Conservation (phyloP, 2,329 filamentous ascomycete genomes). For the Plenodomus biglobosus region DNA sequence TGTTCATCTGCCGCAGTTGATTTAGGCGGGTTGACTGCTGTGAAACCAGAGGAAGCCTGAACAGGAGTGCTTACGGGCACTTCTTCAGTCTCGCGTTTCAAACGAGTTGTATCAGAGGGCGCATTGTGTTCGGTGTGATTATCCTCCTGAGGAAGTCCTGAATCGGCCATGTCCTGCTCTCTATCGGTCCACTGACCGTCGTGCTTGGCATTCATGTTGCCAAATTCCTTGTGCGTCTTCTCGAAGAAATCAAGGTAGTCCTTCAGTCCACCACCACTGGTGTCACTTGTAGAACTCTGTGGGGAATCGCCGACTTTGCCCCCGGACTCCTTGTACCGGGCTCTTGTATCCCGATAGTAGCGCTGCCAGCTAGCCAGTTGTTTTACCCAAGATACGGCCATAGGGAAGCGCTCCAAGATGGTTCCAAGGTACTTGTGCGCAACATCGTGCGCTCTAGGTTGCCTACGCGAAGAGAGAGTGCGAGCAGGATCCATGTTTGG, state of each 20-base stretch:
- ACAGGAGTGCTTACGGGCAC: background rate
- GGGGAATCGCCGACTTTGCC: slow-evolving; percentile 20
- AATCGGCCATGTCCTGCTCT: slow-evolving; percentile 13
- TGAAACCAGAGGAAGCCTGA: slow-evolving; percentile 7
- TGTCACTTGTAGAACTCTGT: slow-evolving; percentile 19
- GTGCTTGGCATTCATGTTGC: slow-evolving; percentile 11
- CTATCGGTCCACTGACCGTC: slow-evolving; percentile 8
- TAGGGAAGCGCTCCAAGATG: slow-evolving; percentile 18
- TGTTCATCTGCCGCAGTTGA: no score
- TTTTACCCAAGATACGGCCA: slow-evolving; percentile 15
- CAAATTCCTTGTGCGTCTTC: slow-evolving; percentile 23
- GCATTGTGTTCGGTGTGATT: slow-evolving; percentile 12
- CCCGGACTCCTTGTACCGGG: slow-evolving; percentile 15
- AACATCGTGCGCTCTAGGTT: slow-evolving; percentile 20
- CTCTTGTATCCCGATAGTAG: slow-evolving; percentile 13
- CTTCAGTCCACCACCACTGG: slow-evolving; percentile 19
- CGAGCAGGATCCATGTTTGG: slow-evolving; percentile 65
- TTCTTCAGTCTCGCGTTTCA: slow-evolving; percentile 9
- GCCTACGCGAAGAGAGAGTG: slow-evolving; percentile 48
- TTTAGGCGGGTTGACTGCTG: slow-evolving; percentile 9
- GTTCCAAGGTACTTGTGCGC: slow-evolving; percentile 17
- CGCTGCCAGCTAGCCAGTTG: slow-evolving; percentile 11
- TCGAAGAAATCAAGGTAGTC: slow-evolving; percentile 22
- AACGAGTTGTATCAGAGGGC: background rate
- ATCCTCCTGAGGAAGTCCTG: slow-evolving; percentile 17